Evolutionary conservation across 2,329 filamentous ascomycete genomes (phyloP).

Genomic region (Phialemonium atrogriseum): DNA sequence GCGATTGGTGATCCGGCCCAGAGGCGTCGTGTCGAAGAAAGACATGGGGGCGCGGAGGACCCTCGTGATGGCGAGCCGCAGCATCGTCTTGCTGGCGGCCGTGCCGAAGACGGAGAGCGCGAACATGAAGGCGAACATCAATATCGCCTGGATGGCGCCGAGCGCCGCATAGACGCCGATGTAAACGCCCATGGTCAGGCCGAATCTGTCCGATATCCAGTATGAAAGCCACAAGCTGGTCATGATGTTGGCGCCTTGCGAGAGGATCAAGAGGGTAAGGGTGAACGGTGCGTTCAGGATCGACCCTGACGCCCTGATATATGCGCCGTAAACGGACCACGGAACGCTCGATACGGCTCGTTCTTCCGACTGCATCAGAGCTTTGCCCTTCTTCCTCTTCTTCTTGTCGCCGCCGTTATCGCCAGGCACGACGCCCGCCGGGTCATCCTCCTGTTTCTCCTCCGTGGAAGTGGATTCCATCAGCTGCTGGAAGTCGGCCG

Average conservation of each 20-base stretch:
- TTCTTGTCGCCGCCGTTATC: constrained; percentile 27
- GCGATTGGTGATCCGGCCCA: constrained; percentile 91
- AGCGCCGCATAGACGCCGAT: constrained; percentile 66
- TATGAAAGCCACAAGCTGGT: constrained; percentile 90
- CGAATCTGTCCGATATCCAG: constrained; percentile 79
- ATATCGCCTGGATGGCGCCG: constrained; percentile 59
- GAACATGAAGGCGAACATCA: constrained; percentile 77
- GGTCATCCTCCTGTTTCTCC: constrained; percentile 49
- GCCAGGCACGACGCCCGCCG: constrained; percentile 32
- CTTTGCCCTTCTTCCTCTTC: constrained; percentile 48
- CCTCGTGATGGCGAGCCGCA: constrained; percentile 69
- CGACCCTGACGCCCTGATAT: constrained; percentile 66
- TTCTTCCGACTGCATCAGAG: constrained; percentile 66
- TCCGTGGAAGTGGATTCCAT: constrained; percentile 80
- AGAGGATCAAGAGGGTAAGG: constrained; percentile 54
- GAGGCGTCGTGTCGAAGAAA: constrained; percentile 94
- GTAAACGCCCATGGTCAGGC: constrained; percentile 59
- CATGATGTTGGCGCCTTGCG: constrained; percentile 77
- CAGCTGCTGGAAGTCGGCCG: constrained; percentile 69
- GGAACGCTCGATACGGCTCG: constrained; percentile 68
- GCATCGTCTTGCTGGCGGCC: constrained; percentile 70
- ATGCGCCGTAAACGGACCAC: constrained; percentile 72
- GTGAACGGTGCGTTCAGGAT: constrained; percentile 61
- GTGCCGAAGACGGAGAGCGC: constrained; percentile 73
- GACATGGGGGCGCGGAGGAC: constrained; percentile 71